phyloP scores from a whole-genome alignment of 1,139 yeast species.

The Candida dubliniensis region DNA sequence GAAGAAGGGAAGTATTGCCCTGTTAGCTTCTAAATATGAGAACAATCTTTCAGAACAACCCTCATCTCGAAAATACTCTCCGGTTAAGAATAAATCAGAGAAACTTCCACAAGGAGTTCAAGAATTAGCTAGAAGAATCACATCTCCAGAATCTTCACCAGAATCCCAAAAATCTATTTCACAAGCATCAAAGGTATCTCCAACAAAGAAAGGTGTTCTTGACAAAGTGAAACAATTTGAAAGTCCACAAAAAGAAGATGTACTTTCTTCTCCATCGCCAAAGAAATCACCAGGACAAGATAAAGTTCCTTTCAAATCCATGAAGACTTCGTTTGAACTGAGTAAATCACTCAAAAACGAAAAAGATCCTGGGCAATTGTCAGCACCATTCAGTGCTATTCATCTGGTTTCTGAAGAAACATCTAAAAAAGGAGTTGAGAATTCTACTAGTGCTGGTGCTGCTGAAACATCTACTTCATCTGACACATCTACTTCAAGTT shows the following conservation, averaged over 20 bases:
- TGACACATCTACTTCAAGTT: background rate
- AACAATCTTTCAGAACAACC: conserved; percentile 8
- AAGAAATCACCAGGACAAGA: conserved; percentile 3
- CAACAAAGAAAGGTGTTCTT: conserved; percentile 21
- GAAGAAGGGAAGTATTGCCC: conserved; percentile 4
- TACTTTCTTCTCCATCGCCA: conserved; percentile 12
- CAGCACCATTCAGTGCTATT: conserved; percentile 18
- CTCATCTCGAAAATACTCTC: conserved; percentile 15
- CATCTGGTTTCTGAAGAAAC: conserved; percentile 5
- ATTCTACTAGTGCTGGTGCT: conserved; percentile 6
- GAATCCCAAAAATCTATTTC: conserved; percentile 3
- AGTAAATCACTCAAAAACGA: background rate
- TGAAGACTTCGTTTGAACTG: conserved; percentile 10
- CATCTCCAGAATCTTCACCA: conserved; percentile 1
- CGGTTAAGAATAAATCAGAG: conserved; percentile 19
- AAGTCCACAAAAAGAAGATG: conserved; percentile 18
- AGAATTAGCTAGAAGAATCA: conserved; percentile 1
- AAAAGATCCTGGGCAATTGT: conserved; percentile 14
- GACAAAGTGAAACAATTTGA: conserved; percentile 45
- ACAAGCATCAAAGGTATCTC: conserved; percentile 7
- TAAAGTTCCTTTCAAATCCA: conserved; percentile 6
- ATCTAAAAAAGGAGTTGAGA: conserved; percentile 10
- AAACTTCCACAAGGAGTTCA: conserved; percentile 5
- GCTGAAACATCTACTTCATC: conserved; percentile 4
- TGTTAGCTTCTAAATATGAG: conserved; percentile 18